Percentiles rank a stretch among this genome's conserved stretches.
phyloP scores from a whole-genome alignment of 2,329 filamentous ascomycete species.

The Apiospora arundinis region DNA sequence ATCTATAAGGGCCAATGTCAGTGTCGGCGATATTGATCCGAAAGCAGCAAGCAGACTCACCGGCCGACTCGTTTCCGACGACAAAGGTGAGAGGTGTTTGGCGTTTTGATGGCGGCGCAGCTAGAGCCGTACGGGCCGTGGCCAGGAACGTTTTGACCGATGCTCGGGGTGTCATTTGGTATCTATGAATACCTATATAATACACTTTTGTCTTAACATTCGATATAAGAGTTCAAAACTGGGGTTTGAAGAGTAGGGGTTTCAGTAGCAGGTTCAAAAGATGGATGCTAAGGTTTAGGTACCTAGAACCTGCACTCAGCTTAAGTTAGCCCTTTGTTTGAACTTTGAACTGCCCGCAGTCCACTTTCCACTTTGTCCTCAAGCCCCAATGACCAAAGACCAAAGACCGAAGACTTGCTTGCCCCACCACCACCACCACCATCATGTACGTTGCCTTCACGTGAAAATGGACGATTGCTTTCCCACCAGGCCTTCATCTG shows the following conservation, averaged over 20 bases:
- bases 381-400: no score
- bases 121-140: constrained; percentile 54
- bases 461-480: neutral
- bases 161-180: constrained; percentile 31
- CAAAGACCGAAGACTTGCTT: neutral
- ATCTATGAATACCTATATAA: no score
- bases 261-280: no score
- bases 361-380: no score
- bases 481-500: no score
- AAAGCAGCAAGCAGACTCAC: constrained; percentile 42
- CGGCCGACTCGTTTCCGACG: constrained; percentile 72
- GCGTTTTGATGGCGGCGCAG: constrained; percentile 50
- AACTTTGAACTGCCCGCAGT: no score
- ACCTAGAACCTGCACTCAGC: no score
- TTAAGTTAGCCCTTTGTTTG: no score
- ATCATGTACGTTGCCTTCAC: neutral
- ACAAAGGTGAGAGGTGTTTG: constrained; percentile 63
- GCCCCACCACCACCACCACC: neutral
- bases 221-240: no score
- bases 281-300: no score
- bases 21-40: neutral
- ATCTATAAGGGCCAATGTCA: constrained; percentile 52
- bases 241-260: no score
- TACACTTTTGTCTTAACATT: neutral
- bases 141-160: constrained; percentile 59